These are phyloP conservation scores for Tubosaeta sp. DNA, from an alignment of 768 basidiomycete genomes.

Conservation along the genomic window DNA sequence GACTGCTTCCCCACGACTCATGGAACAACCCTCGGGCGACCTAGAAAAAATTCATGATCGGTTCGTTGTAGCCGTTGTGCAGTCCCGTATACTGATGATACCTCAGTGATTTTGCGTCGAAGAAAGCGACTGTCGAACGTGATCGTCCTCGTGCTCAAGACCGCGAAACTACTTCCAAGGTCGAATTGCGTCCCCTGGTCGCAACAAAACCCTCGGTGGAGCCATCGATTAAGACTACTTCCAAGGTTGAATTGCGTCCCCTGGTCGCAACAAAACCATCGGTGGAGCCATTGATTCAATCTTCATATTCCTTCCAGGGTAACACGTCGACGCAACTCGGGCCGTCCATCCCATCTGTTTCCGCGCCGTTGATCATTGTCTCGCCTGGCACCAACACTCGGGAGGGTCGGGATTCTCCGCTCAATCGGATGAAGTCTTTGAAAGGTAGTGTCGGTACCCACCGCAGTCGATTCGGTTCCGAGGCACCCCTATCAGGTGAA, in stretches of 20 bases:
- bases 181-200: neutral
- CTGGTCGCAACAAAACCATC: neutral
- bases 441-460: neutral
- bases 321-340: neutral
- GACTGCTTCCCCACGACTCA: neutral
- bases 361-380: neutral
- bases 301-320: neutral
- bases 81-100: neutral
- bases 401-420: neutral
- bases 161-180: neutral
- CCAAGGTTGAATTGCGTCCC: neutral
- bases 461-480: neutral
- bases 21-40: neutral
- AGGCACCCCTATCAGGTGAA: neutral
- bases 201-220: neutral
- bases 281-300: neutral
- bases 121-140: neutral
- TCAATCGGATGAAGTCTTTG: neutral
- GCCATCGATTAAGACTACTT: too few species aligned
- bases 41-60: neutral
- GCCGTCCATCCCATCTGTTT: neutral
- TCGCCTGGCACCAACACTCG: slow-evolving; percentile 1
- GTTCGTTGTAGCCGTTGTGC: slow-evolving; percentile 7
- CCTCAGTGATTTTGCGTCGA: slow-evolving; percentile 2
- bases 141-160: neutral